Percentiles rank a stretch among this genome's conserved stretches.
Conservation (phyloP, 225 moss, liverwort and hornwort genomes). For the Anthoceros angustus region DNA sequence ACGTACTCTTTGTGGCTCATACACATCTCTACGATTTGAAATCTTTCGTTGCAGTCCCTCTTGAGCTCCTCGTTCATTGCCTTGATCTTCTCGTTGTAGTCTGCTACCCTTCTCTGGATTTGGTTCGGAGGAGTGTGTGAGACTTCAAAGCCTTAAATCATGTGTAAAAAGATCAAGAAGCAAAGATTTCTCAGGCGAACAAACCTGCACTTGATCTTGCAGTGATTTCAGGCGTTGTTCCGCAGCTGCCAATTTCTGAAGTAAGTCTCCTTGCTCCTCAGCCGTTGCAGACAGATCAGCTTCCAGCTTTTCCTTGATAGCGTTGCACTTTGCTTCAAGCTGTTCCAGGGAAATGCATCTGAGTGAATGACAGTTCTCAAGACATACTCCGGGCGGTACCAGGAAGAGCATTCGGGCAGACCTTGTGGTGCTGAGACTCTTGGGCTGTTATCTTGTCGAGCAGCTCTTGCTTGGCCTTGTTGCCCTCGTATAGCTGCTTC, state of each 20-base stretch:
- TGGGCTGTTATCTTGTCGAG: neutral
- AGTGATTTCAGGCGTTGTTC: neutral
- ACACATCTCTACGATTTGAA: neutral
- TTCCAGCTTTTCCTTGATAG: neutral
- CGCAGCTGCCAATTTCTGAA: neutral
- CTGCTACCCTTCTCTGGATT: constrained; percentile 22
- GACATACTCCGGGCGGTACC: neutral
- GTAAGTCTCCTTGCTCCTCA: neutral
- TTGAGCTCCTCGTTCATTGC: constrained; percentile 15
- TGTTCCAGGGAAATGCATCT: neutral
- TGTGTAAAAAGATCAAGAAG: neutral
- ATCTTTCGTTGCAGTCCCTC: neutral
- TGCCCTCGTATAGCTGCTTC: constrained; percentile 45
- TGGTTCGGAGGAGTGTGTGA: constrained; percentile 13
- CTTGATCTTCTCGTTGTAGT: constrained; percentile 36
- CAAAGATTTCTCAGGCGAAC: neutral
- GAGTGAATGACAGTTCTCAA: neutral
- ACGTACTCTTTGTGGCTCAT: constrained; percentile 4
- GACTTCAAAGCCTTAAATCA: constrained; percentile 16
- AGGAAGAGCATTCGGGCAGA: neutral
- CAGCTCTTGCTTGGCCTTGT: constrained; percentile 24
- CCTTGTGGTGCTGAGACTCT: neutral
- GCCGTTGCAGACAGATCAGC: neutral
- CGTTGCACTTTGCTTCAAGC: constrained; percentile 1
- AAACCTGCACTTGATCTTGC: neutral